Evolutionary conservation across 768 basidiomycete genomes (phyloP), one percentile per base, ranked within the genome.

Genomic region (Tricholoma hemisulphureum): DNA sequence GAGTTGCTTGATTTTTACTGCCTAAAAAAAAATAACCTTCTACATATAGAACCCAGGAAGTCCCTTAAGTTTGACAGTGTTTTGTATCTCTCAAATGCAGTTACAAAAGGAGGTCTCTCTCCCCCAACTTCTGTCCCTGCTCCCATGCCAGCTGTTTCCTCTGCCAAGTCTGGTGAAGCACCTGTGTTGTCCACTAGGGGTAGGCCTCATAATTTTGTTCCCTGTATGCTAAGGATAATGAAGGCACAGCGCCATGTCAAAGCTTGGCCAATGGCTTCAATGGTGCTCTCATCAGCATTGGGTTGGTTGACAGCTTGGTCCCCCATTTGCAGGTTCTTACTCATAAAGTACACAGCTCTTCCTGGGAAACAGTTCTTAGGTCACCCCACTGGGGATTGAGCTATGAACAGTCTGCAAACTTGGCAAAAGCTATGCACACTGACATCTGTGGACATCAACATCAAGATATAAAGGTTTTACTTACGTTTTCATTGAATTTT

Each of bases 381-480:
- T 55, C 20, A 10, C 34, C 8, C 4, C 1, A 49, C 1, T 55
- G 58, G 58, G 58, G 58, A n/a, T 52, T 58, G 16, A 58, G 23
- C 24, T 56, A 50, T 48, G 46, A 59, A 48, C 58, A 59, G 20
- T 32, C 55, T 5, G 35, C 41, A 13, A 56, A 59, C 32, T 52
- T 59, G 18, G 34, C 54, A 32, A 32, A 48, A 4, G 54, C 58
- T 23, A 23, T 57, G 35, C 24, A 29, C 18, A 21, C 31, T 43
- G 31, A 51, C 13, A 32, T 37, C 10, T 34, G n/a, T 32, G n/a
- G 20, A 51, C 11, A 18, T 24, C 29, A 20, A 18, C 31, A 6
- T 51, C 29, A 32, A n/a, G 29, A 2, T 23, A 32, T 51, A 32
- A 28, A 31, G 18, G 18, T 35, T 35, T 51, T 51, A 2, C 50